Evolutionary conservation across 2,329 filamentous ascomycete genomes (phyloP).

Genomic region (Xylariaceae sp.): DNA sequence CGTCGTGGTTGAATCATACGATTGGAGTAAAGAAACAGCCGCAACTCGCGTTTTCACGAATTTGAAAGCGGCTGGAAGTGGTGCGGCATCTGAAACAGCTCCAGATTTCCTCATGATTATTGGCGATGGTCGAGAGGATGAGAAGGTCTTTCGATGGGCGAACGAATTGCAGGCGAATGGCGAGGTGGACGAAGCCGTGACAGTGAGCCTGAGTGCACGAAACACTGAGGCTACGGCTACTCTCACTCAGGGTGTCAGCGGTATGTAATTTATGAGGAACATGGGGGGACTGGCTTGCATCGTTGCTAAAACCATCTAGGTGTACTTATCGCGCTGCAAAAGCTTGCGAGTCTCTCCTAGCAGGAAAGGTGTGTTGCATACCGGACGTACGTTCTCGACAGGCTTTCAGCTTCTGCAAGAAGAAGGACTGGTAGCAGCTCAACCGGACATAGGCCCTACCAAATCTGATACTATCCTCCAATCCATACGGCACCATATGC

Average conservation of each 20-base stretch:
- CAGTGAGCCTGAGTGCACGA: conserved; percentile 80
- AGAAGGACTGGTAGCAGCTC: background rate
- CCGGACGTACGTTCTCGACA: conserved; percentile 13
- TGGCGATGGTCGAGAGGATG: conserved; percentile 89
- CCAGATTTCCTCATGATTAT: conserved; percentile 87
- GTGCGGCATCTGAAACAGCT: conserved; percentile 34
- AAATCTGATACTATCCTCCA: no score
- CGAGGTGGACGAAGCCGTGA: conserved; percentile 68
- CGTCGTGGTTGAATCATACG: conserved; percentile 78
- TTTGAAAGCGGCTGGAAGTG: conserved; percentile 39
- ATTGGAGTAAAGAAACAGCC: conserved; percentile 86
- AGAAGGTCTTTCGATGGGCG: conserved; percentile 92
- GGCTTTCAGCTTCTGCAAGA: conserved; percentile 15
- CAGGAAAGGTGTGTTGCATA: conserved; percentile 17
- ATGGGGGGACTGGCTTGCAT: background rate
- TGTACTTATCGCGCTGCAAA: conserved; percentile 52
- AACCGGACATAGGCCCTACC: no score
- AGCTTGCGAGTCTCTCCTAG: conserved; percentile 43
- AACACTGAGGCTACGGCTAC: conserved; percentile 87
- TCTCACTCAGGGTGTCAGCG: conserved; percentile 86
- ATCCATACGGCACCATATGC: no score
- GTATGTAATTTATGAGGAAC: conserved; percentile 51
- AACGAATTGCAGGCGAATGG: conserved; percentile 66
- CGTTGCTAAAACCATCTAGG: conserved; percentile 32
- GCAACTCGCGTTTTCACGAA: conserved; percentile 69